Evolutionary conservation across 2,329 filamentous ascomycete species (phyloP), one percentile per base, ranked within the genome.

Genomic region (Sarocladium strictum): DNA sequence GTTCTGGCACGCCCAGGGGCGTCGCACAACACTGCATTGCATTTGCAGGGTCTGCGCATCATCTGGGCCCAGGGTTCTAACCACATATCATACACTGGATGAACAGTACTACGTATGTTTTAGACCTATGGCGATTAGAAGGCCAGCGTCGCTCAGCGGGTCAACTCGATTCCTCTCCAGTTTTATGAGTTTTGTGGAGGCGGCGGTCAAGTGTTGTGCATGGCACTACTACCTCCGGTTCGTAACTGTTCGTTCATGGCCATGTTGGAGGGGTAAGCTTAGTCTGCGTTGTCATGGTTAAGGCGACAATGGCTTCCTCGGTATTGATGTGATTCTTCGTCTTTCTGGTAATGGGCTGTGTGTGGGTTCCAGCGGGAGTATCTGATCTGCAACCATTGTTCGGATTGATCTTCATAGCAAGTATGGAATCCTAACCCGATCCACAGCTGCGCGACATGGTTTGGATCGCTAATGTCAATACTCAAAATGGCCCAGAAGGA

Each of bases 21-120:
- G 27, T 51, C 23, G 27, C 47, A 15, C 47, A 26, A 23, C 29
- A 10, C n/a, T 33, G 47, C 47, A 33, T 51, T 51, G 47, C 47
- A 51, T 51, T 51, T 51, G 47, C 47, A 51, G 47, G 47, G 47
- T 51, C 47, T 51, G 47, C 47, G 47, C 47, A 51, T 51, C 47
- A 51, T 51, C 47, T 51, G 47, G 26, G 47, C 47, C 47, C 33
- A 27, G 27, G 27, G 10, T 35, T 51, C 29, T 17, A 21, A 10
- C 47, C 47, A 51, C 27, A 21, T 3, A 35, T 3, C 10, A 43
- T 38, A 15, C 35, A 15, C 35, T n/a, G 35, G 15, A 15, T 6
- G 15, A 38, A 38, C 35, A 38, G n/a, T n/a, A n/a, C n/a, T 15
- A n/a, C n/a, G n/a, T n/a, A n/a, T n/a, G n/a, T 38, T 15, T 38